Percentiles rank a stretch among this genome's conserved stretches.
These are phyloP conservation scores for Evernia prunastri DNA, from an alignment of 495 filamentous ascomycete genomes.

Conservation along the genomic window DNA sequence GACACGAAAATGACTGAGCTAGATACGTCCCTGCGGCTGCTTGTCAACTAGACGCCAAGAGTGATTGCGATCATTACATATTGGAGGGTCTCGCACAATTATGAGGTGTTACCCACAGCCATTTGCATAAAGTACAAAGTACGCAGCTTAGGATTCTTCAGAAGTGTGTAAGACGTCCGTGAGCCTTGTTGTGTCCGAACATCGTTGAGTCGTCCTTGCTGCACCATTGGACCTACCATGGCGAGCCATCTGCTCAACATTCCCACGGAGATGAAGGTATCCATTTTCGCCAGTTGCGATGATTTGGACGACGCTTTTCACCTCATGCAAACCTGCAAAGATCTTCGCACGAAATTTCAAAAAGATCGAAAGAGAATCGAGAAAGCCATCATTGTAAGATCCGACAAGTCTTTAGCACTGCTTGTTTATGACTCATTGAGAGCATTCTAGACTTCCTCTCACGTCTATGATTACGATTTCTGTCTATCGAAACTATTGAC, in stretches of 20 bases:
- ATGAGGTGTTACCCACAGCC: too few species aligned
- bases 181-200: not conserved
- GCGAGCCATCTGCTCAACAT: not conserved
- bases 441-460: not conserved
- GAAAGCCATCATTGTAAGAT: not conserved
- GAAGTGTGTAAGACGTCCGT: not conserved
- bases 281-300: not conserved
- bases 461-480: not conserved
- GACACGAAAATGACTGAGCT: too few species aligned
- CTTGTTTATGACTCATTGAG: not conserved
- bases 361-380: not conserved
- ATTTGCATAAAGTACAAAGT: too few species aligned
- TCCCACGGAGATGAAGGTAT: not conserved
- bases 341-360: not conserved
- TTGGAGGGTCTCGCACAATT: too few species aligned
- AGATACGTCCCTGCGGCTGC: too few species aligned
- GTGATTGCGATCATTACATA: too few species aligned
- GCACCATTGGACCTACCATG: not conserved
- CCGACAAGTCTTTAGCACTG: not conserved
- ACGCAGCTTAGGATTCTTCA: not conserved
- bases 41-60: too few species aligned
- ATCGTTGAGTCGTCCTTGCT: not conserved
- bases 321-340: not conserved
- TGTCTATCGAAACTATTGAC: slow-evolving; percentile 6
- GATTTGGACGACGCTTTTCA: slow-evolving; percentile 4